Percentiles rank a stretch among this genome's conserved stretches.
Conservation (phyloP, 768 basidiomycete species). For the Aureoboletus auriporus region DNA sequence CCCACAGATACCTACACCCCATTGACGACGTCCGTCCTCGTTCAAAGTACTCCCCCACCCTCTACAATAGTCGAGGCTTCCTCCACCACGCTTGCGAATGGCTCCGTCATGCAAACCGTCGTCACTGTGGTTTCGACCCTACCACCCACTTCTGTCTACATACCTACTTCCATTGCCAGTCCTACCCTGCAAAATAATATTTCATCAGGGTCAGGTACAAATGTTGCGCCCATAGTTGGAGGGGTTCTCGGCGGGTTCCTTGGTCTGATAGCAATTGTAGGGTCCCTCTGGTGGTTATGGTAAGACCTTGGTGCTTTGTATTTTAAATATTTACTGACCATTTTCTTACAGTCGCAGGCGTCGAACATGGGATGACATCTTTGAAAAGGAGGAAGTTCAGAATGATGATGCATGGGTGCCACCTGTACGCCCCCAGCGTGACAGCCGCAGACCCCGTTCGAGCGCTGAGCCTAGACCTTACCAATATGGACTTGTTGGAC, state of each 20-base stretch:
- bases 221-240: constrained; percentile 48
- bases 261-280: constrained; percentile 43
- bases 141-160: constrained; percentile 29
- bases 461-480: constrained; percentile 50
- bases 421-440: constrained; percentile 17
- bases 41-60: constrained; percentile 31
- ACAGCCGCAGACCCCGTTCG: constrained; percentile 27
- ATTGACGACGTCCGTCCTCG: constrained; percentile 22
- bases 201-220: constrained; percentile 19
- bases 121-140: constrained; percentile 37
- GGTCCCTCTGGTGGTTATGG: constrained; percentile 32
- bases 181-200: constrained; percentile 15
- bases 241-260: constrained; percentile 54
- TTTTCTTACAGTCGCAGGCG: constrained; percentile 38
- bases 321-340: constrained; percentile 7
- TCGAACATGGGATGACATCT: constrained; percentile 48
- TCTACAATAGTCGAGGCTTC: constrained; percentile 28
- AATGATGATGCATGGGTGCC: constrained; percentile 24
- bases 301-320: background rate
- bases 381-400: constrained; percentile 37
- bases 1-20: constrained; percentile 4
- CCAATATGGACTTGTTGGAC: constrained; percentile 60
- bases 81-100: constrained; percentile 39
- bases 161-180: constrained; percentile 12
- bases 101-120: constrained; percentile 34